Percentiles rank a stretch among this genome's conserved stretches.
These are phyloP conservation scores for Xylariales sp. DNA, from an alignment of 2,329 filamentous ascomycete genomes.

Conservation along the genomic window DNA sequence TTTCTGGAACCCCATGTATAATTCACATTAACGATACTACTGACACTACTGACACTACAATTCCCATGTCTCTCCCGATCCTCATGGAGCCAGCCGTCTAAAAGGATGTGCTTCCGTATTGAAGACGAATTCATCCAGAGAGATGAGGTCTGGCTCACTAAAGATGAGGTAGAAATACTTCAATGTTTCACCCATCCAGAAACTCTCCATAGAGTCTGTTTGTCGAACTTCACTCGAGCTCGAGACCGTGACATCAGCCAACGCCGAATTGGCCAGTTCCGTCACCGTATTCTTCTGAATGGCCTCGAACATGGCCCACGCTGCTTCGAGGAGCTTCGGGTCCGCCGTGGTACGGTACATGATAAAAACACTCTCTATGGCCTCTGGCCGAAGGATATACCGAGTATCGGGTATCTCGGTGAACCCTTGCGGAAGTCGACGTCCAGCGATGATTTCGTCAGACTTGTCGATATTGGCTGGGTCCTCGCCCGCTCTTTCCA, in stretches of 20 bases:
- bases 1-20: too few relatives aligned
- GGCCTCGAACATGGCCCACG: constrained; percentile 23
- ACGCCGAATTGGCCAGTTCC: constrained; percentile 19
- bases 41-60: too few relatives aligned
- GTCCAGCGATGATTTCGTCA: constrained; percentile 3
- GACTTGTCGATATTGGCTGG: background rate
- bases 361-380: constrained; percentile 25
- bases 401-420: constrained; percentile 17
- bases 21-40: too few relatives aligned
- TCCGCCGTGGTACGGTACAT: constrained; percentile 22
- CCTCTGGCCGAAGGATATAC: constrained; percentile 25
- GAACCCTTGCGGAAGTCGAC: constrained; percentile 20
- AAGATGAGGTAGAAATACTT: constrained; percentile 14
- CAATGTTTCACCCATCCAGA: constrained; percentile 14
- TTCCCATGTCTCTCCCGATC: too few relatives aligned
- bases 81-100: constrained; percentile 3
- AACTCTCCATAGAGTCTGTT: constrained; percentile 19
- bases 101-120: constrained; percentile 14
- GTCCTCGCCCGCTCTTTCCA: constrained; percentile 13
- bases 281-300: constrained; percentile 21
- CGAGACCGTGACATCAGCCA: constrained; percentile 19
- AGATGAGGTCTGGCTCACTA: constrained; percentile 10
- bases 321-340: constrained; percentile 17
- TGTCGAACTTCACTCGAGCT: constrained; percentile 9
- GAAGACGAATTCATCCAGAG: constrained; percentile 10